phyloP scores from a whole-genome alignment of 495 filamentous ascomycete genomes.

The Lepidopterella palustris region DNA sequence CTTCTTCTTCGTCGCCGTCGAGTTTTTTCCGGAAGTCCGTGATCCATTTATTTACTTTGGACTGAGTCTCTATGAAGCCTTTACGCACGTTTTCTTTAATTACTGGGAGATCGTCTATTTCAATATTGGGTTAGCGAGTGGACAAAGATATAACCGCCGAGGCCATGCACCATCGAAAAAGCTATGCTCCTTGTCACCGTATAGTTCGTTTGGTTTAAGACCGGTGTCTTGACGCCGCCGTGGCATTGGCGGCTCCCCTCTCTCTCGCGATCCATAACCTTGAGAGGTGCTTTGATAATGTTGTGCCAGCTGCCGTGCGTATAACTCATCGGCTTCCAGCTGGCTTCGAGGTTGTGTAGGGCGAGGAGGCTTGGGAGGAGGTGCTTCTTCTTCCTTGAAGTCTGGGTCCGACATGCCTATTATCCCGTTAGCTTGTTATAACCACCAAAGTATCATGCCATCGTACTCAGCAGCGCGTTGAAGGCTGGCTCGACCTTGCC shows the following conservation, averaged over 20 bases:
- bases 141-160: background rate
- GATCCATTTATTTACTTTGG: conserved; percentile 88
- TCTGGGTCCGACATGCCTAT: conserved; percentile 90
- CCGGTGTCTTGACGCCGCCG: conserved; percentile 25
- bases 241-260: conserved; percentile 22
- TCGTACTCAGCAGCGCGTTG: conserved; percentile 80
- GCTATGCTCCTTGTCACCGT: conserved; percentile 65
- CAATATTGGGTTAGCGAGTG: background rate
- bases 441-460: conserved; percentile 5
- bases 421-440: background rate
- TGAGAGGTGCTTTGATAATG: conserved; percentile 62
- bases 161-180: conserved; percentile 69
- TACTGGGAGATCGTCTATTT: conserved; percentile 77
- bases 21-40: conserved; percentile 82
- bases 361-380: conserved; percentile 39
- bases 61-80: conserved; percentile 91
- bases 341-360: conserved; percentile 53
- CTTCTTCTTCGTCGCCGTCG: conserved; percentile 67
- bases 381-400: conserved; percentile 57
- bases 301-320: conserved; percentile 83
- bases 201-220: conserved; percentile 35
- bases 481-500: conserved; percentile 91
- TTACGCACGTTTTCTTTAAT: conserved; percentile 92
- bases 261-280: conserved; percentile 28
- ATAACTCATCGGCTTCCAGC: conserved; percentile 80